Evolutionary conservation across 164 flowering plant genomes (phyloP), one percentile per base, ranked within the genome.

Genomic region (Amborella trichopoda): DNA sequence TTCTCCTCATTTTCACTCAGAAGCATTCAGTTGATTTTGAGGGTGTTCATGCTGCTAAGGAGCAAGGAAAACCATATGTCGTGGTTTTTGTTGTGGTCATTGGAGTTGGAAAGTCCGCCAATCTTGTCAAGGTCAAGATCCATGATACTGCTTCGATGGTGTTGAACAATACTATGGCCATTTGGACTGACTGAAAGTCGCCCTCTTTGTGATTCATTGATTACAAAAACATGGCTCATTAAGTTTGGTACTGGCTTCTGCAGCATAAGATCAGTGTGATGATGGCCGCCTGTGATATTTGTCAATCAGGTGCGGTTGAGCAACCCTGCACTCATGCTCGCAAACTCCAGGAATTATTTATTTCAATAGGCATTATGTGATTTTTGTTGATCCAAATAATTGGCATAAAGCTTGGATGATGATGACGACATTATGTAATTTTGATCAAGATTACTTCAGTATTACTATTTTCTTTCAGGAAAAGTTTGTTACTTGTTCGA

Each of bases 241-340:
- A 91, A 94, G 96, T 91, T 55, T 96, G 96, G 3, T 87, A 87
- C 68, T 91, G 99, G 99, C 96, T 91, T 64, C 68, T 44, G 69
- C 96, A 91, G 72, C 99, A 91, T 49, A 68, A 84, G 12, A 53
- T 84, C 45, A 84, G 72, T 56, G 99, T 91, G 33, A 91, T 84
- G 99, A 84, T 91, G 99, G 99, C 99, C 71, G 96, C 96, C 40
- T 91, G 98, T 63, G 98, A 91, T 56, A 91, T 96, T 28, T 91
- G 86, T 59, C 70, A 94, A 12, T 86, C 98, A 24, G 98, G 96
- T 64, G 98, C 98, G 27, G 96, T 91, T 60, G 98, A 91, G 76
- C 98, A 91, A 68, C 77, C 83, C 39, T 68, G 94, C 19, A 86
- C 96, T 54, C 98, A 91, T 74, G 98, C 98, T 24, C 96, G 93